A percentile compares a stretch with the other conserved stretches of the same genome.
phyloP scores from a whole-genome alignment of 1,284 basidiomycete genomes.

The Flammula alnicola region DNA sequence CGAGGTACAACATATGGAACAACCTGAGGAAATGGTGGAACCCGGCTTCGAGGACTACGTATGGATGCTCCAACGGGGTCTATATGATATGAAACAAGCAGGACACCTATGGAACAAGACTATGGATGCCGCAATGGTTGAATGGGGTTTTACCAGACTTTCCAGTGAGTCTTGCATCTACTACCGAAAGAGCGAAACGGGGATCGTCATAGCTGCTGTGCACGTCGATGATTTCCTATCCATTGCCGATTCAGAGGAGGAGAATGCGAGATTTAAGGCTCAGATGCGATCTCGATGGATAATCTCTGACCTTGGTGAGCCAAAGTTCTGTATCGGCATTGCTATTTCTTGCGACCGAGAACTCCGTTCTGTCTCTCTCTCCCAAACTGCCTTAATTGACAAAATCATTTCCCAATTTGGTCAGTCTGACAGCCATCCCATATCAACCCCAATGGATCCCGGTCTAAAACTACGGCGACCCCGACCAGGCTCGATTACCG shows the following conservation, averaged over 20 bases:
- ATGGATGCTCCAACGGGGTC: constrained; percentile 35
- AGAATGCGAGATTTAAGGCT: constrained; percentile 31
- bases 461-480: constrained; percentile 25
- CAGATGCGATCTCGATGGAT: constrained; percentile 32
- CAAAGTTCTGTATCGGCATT: constrained; percentile 34
- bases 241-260: constrained; percentile 20
- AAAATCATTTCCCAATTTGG: constrained; percentile 36
- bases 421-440: constrained; percentile 33
- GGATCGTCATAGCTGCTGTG: constrained; percentile 33
- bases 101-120: constrained; percentile 41
- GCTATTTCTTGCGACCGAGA: constrained; percentile 34
- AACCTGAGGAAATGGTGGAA: constrained; percentile 39
- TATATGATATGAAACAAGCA: constrained; percentile 49
- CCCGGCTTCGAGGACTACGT: constrained; percentile 31
- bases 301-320: constrained; percentile 35
- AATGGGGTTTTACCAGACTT: constrained; percentile 36
- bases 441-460: constrained; percentile 37
- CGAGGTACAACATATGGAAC: constrained; percentile 36
- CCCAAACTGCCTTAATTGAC: constrained; percentile 44
- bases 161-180: constrained; percentile 41
- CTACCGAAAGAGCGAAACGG: constrained; percentile 13
- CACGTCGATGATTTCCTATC: constrained; percentile 43
- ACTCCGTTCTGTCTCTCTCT: constrained; percentile 33
- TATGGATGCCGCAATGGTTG: constrained; percentile 34
- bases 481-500: constrained; percentile 1